phyloP scores from a whole-genome alignment of 2,329 filamentous ascomycete species.

The Curvularia hawaiiensis region DNA sequence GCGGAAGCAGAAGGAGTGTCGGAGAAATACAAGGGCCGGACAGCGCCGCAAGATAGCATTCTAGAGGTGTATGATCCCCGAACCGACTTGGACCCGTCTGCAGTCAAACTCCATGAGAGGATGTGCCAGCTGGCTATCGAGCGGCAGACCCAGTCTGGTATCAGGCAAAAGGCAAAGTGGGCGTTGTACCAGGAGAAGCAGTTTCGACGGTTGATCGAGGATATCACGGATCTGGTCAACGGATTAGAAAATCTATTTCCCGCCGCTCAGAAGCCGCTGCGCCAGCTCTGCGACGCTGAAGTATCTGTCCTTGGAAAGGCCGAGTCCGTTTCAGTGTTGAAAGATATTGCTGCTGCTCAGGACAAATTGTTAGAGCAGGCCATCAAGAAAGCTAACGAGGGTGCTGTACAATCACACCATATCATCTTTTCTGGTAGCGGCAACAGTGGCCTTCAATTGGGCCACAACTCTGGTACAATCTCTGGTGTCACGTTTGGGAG shows the following conservation, averaged over 20 bases:
- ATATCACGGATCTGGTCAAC: slow-evolving; percentile 33
- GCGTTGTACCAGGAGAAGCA: slow-evolving; percentile 39
- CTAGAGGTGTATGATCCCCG: no score
- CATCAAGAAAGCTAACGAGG: not conserved
- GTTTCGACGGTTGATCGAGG: slow-evolving; percentile 36
- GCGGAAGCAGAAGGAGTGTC: no score
- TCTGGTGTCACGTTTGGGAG: not conserved
- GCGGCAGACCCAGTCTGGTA: no score
- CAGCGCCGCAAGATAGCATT: no score
- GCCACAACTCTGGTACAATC: not conserved
- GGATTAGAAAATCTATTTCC: slow-evolving; percentile 36
- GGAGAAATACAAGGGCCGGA: no score
- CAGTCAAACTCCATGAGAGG: no score
- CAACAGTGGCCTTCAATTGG: not conserved
- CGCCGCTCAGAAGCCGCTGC: slow-evolving; percentile 15
- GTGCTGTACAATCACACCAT: not conserved
- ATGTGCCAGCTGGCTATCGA: no score
- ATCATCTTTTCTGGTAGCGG: not conserved
- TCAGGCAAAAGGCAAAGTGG: slow-evolving; percentile 32
- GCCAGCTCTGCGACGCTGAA: not conserved
- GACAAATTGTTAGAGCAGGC: not conserved
- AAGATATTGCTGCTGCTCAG: not conserved
- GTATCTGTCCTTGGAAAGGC: not conserved
- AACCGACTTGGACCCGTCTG: no score
- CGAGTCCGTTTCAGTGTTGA: not conserved